Conservation (phyloP, 2,329 filamentous ascomycete genomes). For the Fusarium pseudocircinatum region DNA sequence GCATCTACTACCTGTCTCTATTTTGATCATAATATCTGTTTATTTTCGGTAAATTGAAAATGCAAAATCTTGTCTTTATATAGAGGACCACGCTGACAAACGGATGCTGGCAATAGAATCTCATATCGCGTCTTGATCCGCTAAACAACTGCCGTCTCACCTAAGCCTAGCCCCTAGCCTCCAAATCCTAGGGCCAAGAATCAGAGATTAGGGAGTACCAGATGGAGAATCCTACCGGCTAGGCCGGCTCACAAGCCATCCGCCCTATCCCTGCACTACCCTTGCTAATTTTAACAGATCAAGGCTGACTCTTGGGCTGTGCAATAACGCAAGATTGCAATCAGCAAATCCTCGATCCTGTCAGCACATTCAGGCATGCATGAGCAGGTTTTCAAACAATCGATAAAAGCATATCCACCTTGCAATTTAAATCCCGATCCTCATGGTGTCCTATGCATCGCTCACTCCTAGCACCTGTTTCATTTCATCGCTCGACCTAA, state of each 20-base stretch:
- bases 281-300: background rate
- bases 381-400: too few species aligned
- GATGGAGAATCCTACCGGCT: background rate
- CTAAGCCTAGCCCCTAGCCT: background rate
- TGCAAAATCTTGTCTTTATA: too few species aligned
- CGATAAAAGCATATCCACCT: too few species aligned
- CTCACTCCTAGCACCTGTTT: conserved; percentile 16
- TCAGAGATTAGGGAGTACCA: background rate
- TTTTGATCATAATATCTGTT: background rate
- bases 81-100: background rate
- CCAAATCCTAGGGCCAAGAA: background rate
- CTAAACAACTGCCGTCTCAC: background rate
- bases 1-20: background rate
- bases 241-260: background rate
- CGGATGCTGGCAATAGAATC: background rate
- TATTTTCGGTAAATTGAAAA: too few species aligned
- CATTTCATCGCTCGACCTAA: conserved; percentile 24
- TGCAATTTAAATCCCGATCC: background rate
- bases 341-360: background rate
- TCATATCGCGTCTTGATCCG: background rate
- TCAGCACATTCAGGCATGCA: background rate
- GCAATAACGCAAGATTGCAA: background rate
- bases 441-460: background rate
- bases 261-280: background rate
- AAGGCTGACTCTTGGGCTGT: background rate